Evolutionary conservation across 2,329 filamentous ascomycete species (phyloP).

Genomic region (Fusarium sarcochroum): DNA sequence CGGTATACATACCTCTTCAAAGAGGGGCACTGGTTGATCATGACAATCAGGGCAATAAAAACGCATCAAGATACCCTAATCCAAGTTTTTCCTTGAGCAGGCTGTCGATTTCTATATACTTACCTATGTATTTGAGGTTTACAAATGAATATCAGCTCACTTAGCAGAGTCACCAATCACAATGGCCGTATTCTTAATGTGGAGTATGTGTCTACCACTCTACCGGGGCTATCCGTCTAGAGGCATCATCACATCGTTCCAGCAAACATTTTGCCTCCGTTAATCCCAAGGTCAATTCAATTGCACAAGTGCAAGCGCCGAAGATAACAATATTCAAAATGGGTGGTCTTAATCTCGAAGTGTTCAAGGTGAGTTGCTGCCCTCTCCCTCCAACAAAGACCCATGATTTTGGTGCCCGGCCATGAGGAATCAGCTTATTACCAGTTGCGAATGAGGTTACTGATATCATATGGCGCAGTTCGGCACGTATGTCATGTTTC

Average conservation of each 20-base stretch:
- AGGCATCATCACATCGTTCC: conserved; percentile 37
- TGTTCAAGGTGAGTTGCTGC: conserved; percentile 81
- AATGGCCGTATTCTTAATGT: conserved; percentile 15
- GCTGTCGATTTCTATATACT: conserved; percentile 7
- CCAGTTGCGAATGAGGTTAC: background rate
- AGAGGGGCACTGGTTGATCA: conserved; percentile 20
- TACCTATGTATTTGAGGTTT: background rate
- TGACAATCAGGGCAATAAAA: conserved; percentile 13
- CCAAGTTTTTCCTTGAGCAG: background rate
- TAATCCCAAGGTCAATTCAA: conserved; percentile 26
- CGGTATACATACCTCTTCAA: conserved; percentile 27
- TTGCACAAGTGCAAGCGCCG: conserved; percentile 5
- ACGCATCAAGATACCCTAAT: conserved; percentile 6
- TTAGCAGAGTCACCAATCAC: conserved; percentile 34
- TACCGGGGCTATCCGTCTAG: conserved; percentile 45
- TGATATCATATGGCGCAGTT: conserved; percentile 71
- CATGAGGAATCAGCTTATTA: background rate
- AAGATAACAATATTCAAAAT: conserved; percentile 55
- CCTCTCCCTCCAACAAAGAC: background rate
- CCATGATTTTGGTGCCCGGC: background rate
- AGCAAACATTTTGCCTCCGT: conserved; percentile 35
- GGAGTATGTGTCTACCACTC: conserved; percentile 33
- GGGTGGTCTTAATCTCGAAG: conserved; percentile 90
- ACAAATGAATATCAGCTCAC: conserved; percentile 10
- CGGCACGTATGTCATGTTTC: conserved; percentile 98